Base-by-base conservation (phyloP, 2,329 filamentous ascomycete genomes). In the Eurotiales sp. region DNA sequence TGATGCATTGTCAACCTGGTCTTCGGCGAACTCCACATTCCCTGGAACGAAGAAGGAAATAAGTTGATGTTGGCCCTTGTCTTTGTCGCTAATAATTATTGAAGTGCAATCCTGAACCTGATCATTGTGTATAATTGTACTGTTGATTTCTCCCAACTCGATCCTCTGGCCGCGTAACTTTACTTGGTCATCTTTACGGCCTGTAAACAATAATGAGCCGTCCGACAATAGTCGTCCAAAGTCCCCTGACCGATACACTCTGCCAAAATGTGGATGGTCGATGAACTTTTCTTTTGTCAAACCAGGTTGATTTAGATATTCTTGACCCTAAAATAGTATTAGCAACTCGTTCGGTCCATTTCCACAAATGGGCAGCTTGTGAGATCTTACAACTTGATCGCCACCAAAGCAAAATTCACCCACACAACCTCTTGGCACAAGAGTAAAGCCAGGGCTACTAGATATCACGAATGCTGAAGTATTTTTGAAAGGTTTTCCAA, bases 351-450 rank as follows among this genome's bases (percentile, higher is more conserved):
- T 5, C 21, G 4, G 4, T 21, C 12, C 3, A 19, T 21, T 37
- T 8, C 11, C 11, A 15, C 17, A 2, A 36, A n/a, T 7, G n/a
- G n/a, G n/a, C 42, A 25, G 17, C 29, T 32, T 25, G 36, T 25
- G 10, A 25, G 15, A 36, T 43, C 66, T 56, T 58, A 83, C 84
- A 4, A 96, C 82, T 68, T 96, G 90, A 44, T 88, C 82, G 10
- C 90, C 91, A 12, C 89, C 90, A 65, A 95, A 93, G 61, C 88
- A 95, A 6, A 95, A 76, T 65, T 96, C 90, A 10, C 91, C 91
- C 14, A 89, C 74, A 56, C 82, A 86, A 3, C 90, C 89, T 6
- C 80, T 65, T 0, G 88, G 88, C 0, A 90, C 71, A 1, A 82
- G 61, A 0, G 78, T 67, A 4, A 83, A 76, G 0, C 62, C 62